Evolutionary conservation across 805 yeast species (phyloP), one percentile per base, ranked within the genome.

Genomic region (Starmerella vitae): DNA sequence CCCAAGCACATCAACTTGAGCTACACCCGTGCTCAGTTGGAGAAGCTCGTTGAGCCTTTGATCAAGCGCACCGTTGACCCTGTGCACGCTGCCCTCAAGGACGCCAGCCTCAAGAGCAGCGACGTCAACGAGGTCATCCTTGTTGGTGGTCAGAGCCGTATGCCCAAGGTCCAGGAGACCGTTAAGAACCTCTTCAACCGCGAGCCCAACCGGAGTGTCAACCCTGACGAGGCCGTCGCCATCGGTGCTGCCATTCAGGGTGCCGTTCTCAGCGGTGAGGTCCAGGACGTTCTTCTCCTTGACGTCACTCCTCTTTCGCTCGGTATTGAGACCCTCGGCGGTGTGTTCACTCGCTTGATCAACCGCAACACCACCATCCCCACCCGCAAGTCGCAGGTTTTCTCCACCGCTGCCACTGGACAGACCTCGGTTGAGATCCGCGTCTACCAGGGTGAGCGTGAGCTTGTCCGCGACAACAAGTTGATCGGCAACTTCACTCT

Each of bases 391-490:
- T 81, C 94, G 35, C 95, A 85, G 71, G 76, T 85, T 57, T 85
- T 86, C 79, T 83, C 94, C 39, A 84, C 95, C 56, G 94, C 94
- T 49, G 85, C 93, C 50, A 80, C 88, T 55, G 94, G 94, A 62
- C 95, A 84, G 72, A 84, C 94, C 50, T 80, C 93, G 55, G 94
- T 84, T 54, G 94, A 84, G 71, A 85, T 85, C 68, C 79, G 95
- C 70, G 96, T 85, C 45, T 86, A 83, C 94, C 95, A 85, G 72
- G 96, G 96, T 72, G 96, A 85, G 74, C 82, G 96, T 74, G 95
- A 85, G 70, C 77, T 86, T 60, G 93, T 88, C 58, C 80, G 93
- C 70, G 96, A 85, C 73, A 85, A 85, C 82, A 85, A 86, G 71
- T 74, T 86, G 63, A 82, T 85, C 63, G 96, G 96, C 66, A 85